Evolutionary conservation across 2,329 filamentous ascomycete genomes (phyloP).

Genomic region (Aspergillus fumigatiaffinis): DNA sequence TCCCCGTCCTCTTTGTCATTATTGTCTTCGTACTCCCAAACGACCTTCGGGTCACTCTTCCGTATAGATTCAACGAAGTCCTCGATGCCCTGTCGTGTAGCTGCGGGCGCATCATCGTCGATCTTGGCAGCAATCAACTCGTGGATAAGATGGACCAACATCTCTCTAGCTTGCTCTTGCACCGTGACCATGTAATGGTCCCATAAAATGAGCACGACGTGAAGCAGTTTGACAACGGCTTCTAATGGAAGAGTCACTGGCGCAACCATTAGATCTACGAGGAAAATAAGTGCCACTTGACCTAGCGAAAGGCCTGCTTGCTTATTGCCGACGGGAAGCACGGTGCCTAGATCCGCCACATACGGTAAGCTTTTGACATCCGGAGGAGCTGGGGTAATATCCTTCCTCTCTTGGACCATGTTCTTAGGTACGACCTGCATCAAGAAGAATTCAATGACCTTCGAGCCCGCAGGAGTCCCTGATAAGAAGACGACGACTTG

Average conservation of each 20-base stretch:
- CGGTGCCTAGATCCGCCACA: slow-evolving; percentile 75
- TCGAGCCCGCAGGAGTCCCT: slow-evolving; percentile 76
- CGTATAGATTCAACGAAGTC: slow-evolving; percentile 83
- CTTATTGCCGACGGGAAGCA: slow-evolving; percentile 83
- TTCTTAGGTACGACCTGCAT: slow-evolving; percentile 88
- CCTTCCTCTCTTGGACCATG: slow-evolving; percentile 92
- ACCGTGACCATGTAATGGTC: slow-evolving; percentile 94
- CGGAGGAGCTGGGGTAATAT: slow-evolving; percentile 58
- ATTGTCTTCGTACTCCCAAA: slow-evolving; percentile 93
- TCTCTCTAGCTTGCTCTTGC: slow-evolving; percentile 93
- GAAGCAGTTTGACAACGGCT: slow-evolving; percentile 78
- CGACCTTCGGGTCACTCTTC: slow-evolving; percentile 74
- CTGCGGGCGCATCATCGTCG: slow-evolving; percentile 65
- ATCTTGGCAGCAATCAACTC: slow-evolving; percentile 80
- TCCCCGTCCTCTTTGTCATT: slow-evolving; percentile 72
- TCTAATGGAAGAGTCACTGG: slow-evolving; percentile 76
- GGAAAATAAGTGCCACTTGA: slow-evolving; percentile 84
- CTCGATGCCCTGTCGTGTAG: slow-evolving; percentile 73
- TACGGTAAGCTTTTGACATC: slow-evolving; percentile 78
- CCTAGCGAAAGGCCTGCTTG: slow-evolving; percentile 87
- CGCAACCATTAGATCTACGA: slow-evolving; percentile 94
- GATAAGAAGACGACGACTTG: slow-evolving; percentile 97
- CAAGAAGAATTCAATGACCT: slow-evolving; percentile 90
- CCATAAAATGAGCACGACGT: slow-evolving; percentile 92
- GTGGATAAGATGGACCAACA: slow-evolving; percentile 96